A percentile compares a stretch with the other conserved stretches of the same genome.
Conservation (phyloP, 108 stramenopile species). For the Nannochloropsis granulata region DNA sequence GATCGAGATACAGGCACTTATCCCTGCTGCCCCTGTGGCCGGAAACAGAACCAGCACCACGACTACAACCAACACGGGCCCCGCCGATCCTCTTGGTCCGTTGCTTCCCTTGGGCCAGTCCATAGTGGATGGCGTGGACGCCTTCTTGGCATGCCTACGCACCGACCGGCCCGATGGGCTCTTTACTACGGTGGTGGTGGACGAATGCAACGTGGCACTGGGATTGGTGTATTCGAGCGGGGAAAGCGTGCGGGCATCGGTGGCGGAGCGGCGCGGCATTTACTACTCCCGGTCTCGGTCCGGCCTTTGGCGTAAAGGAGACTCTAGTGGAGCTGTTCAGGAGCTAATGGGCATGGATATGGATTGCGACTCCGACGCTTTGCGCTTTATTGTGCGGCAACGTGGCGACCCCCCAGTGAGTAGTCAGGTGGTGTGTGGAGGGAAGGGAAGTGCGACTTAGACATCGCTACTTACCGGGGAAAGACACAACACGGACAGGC, state of each 20-base stretch:
- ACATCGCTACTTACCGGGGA: too few relatives aligned
- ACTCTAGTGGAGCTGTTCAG: conserved; percentile 79
- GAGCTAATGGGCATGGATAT: conserved; percentile 62
- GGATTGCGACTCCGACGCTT: conserved; percentile 90
- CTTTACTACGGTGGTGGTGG: conserved; percentile 81
- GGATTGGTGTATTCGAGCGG: conserved; percentile 81
- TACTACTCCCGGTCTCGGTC: conserved; percentile 66
- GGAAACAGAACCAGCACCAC: too few relatives aligned
- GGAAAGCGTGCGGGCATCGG: conserved; percentile 47
- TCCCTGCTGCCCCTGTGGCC: not conserved
- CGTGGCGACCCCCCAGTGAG: conserved; percentile 44
- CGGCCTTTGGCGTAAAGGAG: conserved; percentile 83
- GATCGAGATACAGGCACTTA: not conserved
- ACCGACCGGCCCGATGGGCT: conserved; percentile 80
- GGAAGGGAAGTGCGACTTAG: too few relatives aligned
- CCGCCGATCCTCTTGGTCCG: not conserved
- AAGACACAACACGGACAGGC: too few relatives aligned
- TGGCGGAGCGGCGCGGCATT: conserved; percentile 70
- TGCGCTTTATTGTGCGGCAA: conserved; percentile 79
- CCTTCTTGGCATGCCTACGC: conserved; percentile 16
- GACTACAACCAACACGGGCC: not conserved
- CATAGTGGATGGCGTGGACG: conserved; percentile 1
- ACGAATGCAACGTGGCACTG: conserved; percentile 49
- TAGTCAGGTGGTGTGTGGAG: not conserved
- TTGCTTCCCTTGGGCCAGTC: not conserved